Evolutionary conservation across 495 filamentous ascomycete species (phyloP).

Genomic region (Penicillium steckii): DNA sequence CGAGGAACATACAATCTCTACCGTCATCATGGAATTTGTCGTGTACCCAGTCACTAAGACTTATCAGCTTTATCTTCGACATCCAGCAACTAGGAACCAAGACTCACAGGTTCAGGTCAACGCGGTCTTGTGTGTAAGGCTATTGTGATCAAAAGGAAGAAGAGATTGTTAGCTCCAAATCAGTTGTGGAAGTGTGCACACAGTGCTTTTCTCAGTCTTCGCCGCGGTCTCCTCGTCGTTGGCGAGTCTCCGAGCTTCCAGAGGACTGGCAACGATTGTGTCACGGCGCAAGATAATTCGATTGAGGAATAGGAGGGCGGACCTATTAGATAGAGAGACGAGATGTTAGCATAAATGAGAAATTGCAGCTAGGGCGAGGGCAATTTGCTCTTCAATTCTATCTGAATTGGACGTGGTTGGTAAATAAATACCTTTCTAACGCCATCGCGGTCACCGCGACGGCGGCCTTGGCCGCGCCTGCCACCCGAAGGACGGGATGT

Average conservation of each 20-base stretch:
- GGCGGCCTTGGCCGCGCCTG: slow-evolving; percentile 60
- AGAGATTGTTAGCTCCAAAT: slow-evolving; percentile 57
- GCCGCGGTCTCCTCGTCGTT: slow-evolving; percentile 31
- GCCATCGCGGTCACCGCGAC: slow-evolving; percentile 60
- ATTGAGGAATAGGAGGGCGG: slow-evolving; percentile 42
- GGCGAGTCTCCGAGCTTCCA: slow-evolving; percentile 31
- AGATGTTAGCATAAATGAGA: slow-evolving; percentile 28
- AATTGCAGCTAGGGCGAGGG: slow-evolving; percentile 9
- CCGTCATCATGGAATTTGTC: slow-evolving; percentile 74
- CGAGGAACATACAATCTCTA: slow-evolving; percentile 40
- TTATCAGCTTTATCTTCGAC: slow-evolving; percentile 12
- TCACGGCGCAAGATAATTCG: slow-evolving; percentile 40
- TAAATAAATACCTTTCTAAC: slow-evolving; percentile 69
- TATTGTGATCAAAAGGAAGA: slow-evolving; percentile 49
- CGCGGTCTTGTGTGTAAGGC: slow-evolving; percentile 54
- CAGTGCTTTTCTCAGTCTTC: slow-evolving; percentile 37
- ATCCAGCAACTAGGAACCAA: neutral
- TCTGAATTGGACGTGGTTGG: neutral
- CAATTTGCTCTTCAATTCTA: slow-evolving; percentile 5
- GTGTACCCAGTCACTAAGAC: slow-evolving; percentile 81
- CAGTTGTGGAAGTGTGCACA: slow-evolving; percentile 44
- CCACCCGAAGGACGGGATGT: slow-evolving; percentile 42
- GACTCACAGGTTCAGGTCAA: slow-evolving; percentile 55
- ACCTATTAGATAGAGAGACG: slow-evolving; percentile 34
- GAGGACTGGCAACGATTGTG: slow-evolving; percentile 35